Evolutionary conservation across 345 rosid species (phyloP).

Genomic region (Lepidium didymum): DNA sequence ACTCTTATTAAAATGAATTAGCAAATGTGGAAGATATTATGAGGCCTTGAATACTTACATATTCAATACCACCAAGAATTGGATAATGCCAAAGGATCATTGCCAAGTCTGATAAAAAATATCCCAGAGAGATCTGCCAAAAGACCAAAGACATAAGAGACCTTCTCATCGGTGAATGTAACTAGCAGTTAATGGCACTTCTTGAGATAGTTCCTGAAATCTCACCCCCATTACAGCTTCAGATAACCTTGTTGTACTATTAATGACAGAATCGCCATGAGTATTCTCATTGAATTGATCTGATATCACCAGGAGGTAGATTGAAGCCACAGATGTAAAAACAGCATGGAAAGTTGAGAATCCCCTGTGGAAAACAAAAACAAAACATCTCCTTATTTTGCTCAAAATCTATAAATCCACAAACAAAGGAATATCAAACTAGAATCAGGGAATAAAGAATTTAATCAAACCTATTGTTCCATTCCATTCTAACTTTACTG

Average conservation of each 20-base stretch:
- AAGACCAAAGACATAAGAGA: background rate
- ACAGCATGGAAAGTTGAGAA: conserved; percentile 86
- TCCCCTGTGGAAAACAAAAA: conserved; percentile 46
- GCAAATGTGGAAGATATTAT: background rate
- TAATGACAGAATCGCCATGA: conserved; percentile 41
- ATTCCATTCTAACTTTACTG: conserved; percentile 50
- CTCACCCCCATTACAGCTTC: conserved; percentile 66
- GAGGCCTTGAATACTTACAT: conserved; percentile 45
- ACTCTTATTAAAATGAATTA: background rate
- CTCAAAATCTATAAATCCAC: background rate
- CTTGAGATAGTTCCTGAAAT: background rate
- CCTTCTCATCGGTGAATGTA: background rate
- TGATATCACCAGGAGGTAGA: conserved; percentile 53
- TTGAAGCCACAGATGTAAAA: conserved; percentile 49
- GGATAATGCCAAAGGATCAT: conserved; percentile 79
- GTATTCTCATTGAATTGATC: conserved; percentile 50
- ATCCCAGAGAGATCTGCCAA: conserved; percentile 54
- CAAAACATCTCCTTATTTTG: background rate
- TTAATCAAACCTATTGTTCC: conserved; percentile 66
- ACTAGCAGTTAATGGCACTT: background rate
- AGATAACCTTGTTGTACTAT: conserved; percentile 48
- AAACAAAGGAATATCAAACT: background rate
- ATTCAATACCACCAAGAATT: conserved; percentile 69
- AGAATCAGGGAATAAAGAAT: background rate
- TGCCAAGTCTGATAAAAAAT: conserved; percentile 66